These are phyloP conservation scores for Cytospora schulzeri DNA, from an alignment of 2,329 filamentous ascomycete species.

Conservation along the genomic window DNA sequence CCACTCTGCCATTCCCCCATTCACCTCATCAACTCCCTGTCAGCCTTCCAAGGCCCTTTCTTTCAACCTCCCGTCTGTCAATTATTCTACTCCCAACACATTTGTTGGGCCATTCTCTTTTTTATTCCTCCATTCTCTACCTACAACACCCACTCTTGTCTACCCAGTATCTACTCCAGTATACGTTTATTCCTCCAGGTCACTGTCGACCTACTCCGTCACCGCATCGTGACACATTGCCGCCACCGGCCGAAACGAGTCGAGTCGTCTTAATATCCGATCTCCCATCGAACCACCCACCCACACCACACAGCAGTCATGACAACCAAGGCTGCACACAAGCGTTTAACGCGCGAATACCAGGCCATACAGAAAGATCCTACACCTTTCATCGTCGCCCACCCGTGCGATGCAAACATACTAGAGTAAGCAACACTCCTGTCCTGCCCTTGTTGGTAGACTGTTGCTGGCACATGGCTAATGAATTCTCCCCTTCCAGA, in stretches of 20 bases:
- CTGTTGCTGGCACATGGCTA: conserved; percentile 12
- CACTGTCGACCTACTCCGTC: not conserved
- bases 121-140: conserved; percentile 6
- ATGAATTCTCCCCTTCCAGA: conserved; percentile 45
- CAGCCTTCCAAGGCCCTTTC: not conserved
- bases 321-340: conserved; percentile 29
- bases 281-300: not conserved
- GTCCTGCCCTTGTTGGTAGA: not conserved
- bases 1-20: not conserved
- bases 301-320: conserved; percentile 11
- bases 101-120: not conserved
- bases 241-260: conserved; percentile 1
- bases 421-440: conserved; percentile 65
- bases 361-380: conserved; percentile 71
- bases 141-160: not conserved
- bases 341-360: conserved; percentile 59
- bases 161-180: conserved; percentile 1
- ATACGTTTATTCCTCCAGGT: conserved; percentile 3
- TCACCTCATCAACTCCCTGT: not conserved
- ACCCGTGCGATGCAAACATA: conserved; percentile 89
- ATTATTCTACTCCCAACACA: not conserved
- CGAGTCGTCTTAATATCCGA: not conserved
- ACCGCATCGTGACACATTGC: conserved; percentile 20
- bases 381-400: conserved; percentile 84
- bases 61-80: not conserved